A percentile compares a stretch with the other conserved stretches of the same genome.
Evolutionary conservation across 345 rosid genomes (phyloP).

Genomic region (Eucalyptus decipiens): DNA sequence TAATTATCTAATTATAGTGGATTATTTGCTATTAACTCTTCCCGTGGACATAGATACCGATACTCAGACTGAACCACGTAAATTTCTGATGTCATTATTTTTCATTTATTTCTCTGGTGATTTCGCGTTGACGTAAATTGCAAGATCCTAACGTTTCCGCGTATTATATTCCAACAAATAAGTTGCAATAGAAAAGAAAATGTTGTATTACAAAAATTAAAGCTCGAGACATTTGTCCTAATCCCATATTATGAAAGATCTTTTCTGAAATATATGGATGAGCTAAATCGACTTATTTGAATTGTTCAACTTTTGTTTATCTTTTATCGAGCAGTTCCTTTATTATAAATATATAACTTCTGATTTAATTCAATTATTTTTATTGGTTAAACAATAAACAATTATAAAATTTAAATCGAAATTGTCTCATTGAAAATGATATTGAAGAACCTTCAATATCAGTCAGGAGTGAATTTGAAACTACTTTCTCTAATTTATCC

Average conservation of each 20-base stretch:
- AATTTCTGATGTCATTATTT: too few relatives aligned
- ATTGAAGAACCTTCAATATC: background rate
- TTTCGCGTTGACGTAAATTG: fast-evolving
- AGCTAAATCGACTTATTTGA: background rate
- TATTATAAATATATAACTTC: background rate
- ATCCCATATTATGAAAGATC: background rate
- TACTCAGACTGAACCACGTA: fast-evolving
- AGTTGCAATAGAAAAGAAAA: background rate
- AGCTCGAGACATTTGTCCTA: background rate
- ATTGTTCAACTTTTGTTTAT: background rate
- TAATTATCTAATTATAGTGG: too few relatives aligned
- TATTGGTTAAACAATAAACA: background rate
- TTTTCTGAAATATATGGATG: background rate
- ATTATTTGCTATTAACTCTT: too few relatives aligned
- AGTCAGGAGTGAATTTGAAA: background rate
- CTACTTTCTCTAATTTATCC: background rate
- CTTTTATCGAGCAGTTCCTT: background rate
- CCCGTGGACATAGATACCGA: fast-evolving
- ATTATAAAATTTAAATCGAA: too few relatives aligned
- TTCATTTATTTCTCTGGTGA: too few relatives aligned
- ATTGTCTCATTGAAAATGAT: too few relatives aligned
- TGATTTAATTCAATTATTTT: too few relatives aligned
- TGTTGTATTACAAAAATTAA: background rate
- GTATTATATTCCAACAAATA: too few relatives aligned
- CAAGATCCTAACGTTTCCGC: fast-evolving